phyloP scores from a whole-genome alignment of 257 asterid genomes.

The Scutellaria barbata region DNA sequence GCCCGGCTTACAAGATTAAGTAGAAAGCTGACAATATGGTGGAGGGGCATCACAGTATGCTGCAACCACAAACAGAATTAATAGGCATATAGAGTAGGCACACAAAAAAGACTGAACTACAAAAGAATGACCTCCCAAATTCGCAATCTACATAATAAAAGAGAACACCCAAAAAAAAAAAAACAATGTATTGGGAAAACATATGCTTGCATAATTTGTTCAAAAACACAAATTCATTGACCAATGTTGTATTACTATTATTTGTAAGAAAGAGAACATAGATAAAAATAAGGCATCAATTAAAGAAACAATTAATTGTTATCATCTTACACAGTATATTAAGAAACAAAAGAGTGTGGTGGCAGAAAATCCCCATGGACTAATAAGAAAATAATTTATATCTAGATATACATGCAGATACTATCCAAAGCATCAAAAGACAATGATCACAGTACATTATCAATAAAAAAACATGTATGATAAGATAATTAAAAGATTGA shows the following conservation, averaged over 20 bases:
- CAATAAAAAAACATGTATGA: too few relatives aligned
- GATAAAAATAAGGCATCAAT: background rate
- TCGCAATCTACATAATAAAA: conserved; percentile 9
- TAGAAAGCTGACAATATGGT: conserved; percentile 84
- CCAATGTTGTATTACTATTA: background rate
- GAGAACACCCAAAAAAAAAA: background rate
- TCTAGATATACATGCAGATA: background rate
- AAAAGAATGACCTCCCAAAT: conserved; percentile 20
- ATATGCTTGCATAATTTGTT: background rate
- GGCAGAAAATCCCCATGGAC: background rate
- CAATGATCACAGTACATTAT: background rate
- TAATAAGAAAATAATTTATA: background rate
- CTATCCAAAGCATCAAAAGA: background rate
- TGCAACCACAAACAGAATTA: conserved; percentile 47
- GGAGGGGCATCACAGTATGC: conserved; percentile 97
- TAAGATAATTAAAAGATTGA: too few relatives aligned
- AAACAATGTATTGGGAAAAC: background rate
- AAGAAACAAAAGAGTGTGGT: background rate
- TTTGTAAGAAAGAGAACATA: background rate
- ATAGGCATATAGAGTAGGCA: conserved; percentile 9
- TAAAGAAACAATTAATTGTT: background rate
- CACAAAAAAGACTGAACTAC: background rate
- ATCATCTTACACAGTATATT: background rate
- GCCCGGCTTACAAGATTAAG: conserved; percentile 95
- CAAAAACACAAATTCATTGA: background rate